Percentiles rank a stretch among this genome's conserved stretches.
phyloP scores from a whole-genome alignment of 1,139 yeast genomes.

The Debaryomyces fabryi region DNA sequence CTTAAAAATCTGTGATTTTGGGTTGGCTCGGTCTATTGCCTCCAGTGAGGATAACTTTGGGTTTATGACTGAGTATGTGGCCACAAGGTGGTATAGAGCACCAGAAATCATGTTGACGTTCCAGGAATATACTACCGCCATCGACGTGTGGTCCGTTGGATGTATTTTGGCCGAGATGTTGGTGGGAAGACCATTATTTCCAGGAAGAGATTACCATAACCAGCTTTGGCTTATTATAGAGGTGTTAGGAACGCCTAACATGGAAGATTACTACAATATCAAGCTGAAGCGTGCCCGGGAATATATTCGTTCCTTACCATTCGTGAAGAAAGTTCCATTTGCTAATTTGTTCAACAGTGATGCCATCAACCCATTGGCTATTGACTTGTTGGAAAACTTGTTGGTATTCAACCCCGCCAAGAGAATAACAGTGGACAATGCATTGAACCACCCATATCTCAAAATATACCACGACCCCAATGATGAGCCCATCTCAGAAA shows the following conservation, averaged over 20 bases:
- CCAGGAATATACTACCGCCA: conserved; percentile 91
- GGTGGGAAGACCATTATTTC: conserved; percentile 83
- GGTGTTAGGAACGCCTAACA: conserved; percentile 85
- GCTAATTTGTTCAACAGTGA: conserved; percentile 33
- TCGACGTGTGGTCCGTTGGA: conserved; percentile 97
- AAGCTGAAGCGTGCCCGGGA: conserved; percentile 85
- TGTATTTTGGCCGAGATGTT: conserved; percentile 94
- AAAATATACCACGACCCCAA: conserved; percentile 68
- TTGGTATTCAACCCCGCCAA: conserved; percentile 65
- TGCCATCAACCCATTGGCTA: conserved; percentile 54
- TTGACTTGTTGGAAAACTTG: conserved; percentile 62
- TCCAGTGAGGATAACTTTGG: conserved; percentile 51
- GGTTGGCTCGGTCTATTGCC: conserved; percentile 68
- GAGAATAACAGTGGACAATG: conserved; percentile 66
- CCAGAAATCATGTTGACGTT: conserved; percentile 96
- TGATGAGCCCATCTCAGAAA: conserved; percentile 68
- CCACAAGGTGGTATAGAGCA: conserved; percentile 97
- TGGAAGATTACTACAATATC: conserved; percentile 78
- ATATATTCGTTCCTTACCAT: conserved; percentile 78
- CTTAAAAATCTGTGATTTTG: conserved; percentile 92
- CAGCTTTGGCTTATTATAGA: conserved; percentile 87
- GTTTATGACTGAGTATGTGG: conserved; percentile 93
- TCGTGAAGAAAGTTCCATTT: conserved; percentile 50
- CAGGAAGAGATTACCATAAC: conserved; percentile 92
- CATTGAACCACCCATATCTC: conserved; percentile 67